Evolutionary conservation across 139 green algal genomes (phyloP), one percentile per base, ranked within the genome.

Genomic region (Asterochloris erici): DNA sequence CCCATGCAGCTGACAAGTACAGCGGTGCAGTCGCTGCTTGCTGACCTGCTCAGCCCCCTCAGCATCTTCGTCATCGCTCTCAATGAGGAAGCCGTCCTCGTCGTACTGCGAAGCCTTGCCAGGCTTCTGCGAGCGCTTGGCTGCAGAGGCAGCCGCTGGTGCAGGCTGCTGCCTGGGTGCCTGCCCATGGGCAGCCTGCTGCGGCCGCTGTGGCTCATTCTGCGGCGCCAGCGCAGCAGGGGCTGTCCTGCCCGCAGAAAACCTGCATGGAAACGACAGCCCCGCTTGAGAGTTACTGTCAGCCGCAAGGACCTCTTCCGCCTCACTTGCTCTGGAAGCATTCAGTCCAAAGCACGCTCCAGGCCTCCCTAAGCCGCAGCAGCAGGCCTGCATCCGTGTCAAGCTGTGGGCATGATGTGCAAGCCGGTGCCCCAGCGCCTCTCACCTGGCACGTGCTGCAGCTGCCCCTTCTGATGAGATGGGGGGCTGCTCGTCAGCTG

Each of bases 71-170:
- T 70, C 62, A 69, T 84, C 81, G 21, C 16, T 29, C 11, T 81
- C 77, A 38, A 81, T 24, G 26, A 84, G 63, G n/a, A 84, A 81
- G 17, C 81, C 81, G 26, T 84, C 81, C 28, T 80, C 81, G 38
- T 84, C 81, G 70, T 84, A 84, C 74, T 81, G 60, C 13, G 81
- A 62, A 27, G 81, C 28, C 15, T 66, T 80, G 15, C 81, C 73
- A 70, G 47, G 19, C 60, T 63, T 23, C n/a, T 23, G 12, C 15
- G 66, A 63, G 29, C 63, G 10, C 19, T 63, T 63, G 2, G 54
- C 38, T n/a, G 29, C 79, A 62, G 23, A 74, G 17, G 77, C 79
- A n/a, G 79, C 38, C 68, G 24, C 73, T 38, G n/a, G 24, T 28
- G 38, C 4, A 10, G 38, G 38, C 38, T 54, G 38, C 23, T 29